Base-by-base conservation (phyloP, 2,329 filamentous ascomycete species). In the Juglanconis sp. region DNA sequence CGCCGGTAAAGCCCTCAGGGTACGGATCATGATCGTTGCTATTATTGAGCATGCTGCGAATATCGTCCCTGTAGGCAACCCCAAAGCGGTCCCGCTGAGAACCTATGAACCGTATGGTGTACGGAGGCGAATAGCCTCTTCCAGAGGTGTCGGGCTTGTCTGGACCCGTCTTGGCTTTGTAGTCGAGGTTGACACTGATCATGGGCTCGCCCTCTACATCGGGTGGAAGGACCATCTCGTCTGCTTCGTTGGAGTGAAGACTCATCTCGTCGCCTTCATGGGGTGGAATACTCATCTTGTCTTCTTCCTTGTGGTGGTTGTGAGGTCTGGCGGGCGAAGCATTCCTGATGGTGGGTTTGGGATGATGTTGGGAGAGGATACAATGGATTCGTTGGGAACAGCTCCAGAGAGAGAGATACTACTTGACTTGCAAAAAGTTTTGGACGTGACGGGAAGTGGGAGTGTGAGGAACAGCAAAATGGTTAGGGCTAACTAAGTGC, bases 1-100 rank as follows among this genome's bases (percentile, higher is more conserved):
- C 47, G 53, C 61, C 61, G 4, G 42, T 53, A 50, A 63, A 63
- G 15, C 53, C 34, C 4, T 53, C 48, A 0, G 61, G 57, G 15
- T 60, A 56, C n/a, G 35, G 48, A 5, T 49, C 61, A 9, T 30
- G 17, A 5, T 57, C 61, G 11, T 51, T 48, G 13, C 34, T 42
- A 10, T 24, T 17, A 10, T 13, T n/a, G 10, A 60, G 53, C 51
- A 63, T 46, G 17, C 34, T 17, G 6, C 17, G 46, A 31, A 63
- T 63, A 1, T 53, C 49, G 3, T 48, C 48, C 15, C 49, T 57
- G 13, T 40, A 47, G 3, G 24, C 44, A 24, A 40, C 38, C 11
- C 10, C 10, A 40, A 56, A 56, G n/a, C 53, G 53, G 17, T 56
- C 53, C 4, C 34, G 42, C 17, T 56, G 53, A 17, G 44, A 34